Conservation (phyloP, 2,329 filamentous ascomycete species). For the Neonectria sp. region DNA sequence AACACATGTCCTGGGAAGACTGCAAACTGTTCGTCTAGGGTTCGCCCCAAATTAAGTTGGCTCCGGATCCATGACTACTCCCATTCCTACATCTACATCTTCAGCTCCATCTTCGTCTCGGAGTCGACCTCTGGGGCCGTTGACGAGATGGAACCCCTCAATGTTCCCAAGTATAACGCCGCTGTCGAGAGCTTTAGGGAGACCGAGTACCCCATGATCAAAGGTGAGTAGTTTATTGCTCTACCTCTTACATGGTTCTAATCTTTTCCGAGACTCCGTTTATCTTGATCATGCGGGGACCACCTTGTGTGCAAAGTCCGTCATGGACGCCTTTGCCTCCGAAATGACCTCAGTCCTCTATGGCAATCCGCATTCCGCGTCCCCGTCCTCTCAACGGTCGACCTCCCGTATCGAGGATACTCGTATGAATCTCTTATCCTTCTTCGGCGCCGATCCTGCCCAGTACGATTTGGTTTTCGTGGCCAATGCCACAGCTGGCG, state of each 20-base stretch:
- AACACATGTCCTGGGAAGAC: background rate
- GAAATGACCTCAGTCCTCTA: constrained; percentile 86
- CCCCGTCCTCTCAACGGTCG: constrained; percentile 83
- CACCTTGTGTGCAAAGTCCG: constrained; percentile 84
- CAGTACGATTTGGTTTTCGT: constrained; percentile 93
- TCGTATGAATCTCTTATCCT: constrained; percentile 77
- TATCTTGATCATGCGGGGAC: constrained; percentile 98
- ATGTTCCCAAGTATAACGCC: constrained; percentile 66
- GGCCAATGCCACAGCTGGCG: constrained; percentile 90
- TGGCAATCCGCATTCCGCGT: constrained; percentile 93
- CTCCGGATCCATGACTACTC: background rate
- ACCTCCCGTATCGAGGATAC: constrained; percentile 83
- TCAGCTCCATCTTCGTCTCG: background rate
- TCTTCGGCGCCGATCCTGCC: constrained; percentile 86
- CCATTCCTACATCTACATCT: background rate
- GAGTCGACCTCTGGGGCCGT: background rate
- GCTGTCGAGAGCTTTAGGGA: constrained; percentile 72
- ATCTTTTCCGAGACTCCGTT: constrained; percentile 68
- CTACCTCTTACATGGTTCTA: background rate
- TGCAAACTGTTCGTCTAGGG: background rate
- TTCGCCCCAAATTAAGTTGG: background rate
- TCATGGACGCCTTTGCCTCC: constrained; percentile 84
- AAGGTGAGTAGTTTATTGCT: constrained; percentile 62
- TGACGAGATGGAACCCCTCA: constrained; percentile 18
- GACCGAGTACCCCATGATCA: constrained; percentile 78